Base-by-base conservation (phyloP, 805 yeast species). In the Metschnikowia lunata region DNA sequence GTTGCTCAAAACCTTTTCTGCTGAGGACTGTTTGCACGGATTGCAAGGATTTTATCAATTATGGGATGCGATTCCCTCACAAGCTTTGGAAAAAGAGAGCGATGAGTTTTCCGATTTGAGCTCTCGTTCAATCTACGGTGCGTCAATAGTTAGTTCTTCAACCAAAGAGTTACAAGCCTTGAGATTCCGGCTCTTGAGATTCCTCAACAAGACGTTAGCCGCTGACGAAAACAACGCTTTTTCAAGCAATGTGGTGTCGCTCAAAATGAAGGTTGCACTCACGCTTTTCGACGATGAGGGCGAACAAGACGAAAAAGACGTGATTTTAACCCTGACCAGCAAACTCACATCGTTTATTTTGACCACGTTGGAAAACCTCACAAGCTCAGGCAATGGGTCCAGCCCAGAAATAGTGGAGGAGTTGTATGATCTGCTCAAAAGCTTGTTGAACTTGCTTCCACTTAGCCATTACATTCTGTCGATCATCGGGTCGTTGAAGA, bases 381-480 rank as follows among this genome's bases (percentile, higher is more conserved):
- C 64, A 23, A 50, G 56, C 36, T 8, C 32, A 23, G 31, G 12
- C 13, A 47, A 36, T 8, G 34, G 47, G 14, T 42, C 45, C 31
- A 46, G 44, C 34, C 47, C 46, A 23, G 61, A 62, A 12, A 64
- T 73, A 23, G 64, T 72, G 14, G 61, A 58, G 35, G 69, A 67
- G 30, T 64, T 83, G 42, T 79, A 80, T 58, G 72, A 70, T 26
- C 63, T 87, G 40, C 70, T 91, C 50, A 78, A 80, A 30, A 78
- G 78, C 51, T 67, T 83, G 50, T 67, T 91, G 47, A 80, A 80
- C 46, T 69, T 88, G 49, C 69, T 91, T 42, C 97, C 98, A 28
- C 76, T 89, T 50, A 75, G 75, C 49, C 76, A 80, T 51, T 90
- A 87, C 60, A 83, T 84, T 27, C 69, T 73, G 13, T 79, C 95